Evolutionary conservation across 495 filamentous ascomycete species (phyloP).

Genomic region (Tetracladium marchalianum): DNA sequence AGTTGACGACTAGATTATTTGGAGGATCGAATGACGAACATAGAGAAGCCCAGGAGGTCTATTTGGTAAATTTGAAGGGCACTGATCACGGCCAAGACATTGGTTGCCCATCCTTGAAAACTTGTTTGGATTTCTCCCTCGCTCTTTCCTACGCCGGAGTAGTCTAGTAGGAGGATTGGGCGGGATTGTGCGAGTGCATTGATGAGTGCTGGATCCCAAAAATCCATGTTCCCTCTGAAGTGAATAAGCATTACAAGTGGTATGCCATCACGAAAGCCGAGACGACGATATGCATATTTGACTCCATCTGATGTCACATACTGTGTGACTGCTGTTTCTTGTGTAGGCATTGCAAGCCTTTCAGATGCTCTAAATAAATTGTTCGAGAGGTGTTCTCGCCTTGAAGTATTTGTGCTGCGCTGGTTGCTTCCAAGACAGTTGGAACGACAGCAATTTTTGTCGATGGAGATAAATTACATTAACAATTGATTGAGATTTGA

Average conservation of each 20-base stretch:
- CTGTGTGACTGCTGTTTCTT: constrained; percentile 19
- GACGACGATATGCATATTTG: constrained; percentile 22
- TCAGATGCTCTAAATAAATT: not conserved
- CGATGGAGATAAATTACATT: no score
- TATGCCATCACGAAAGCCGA: constrained; percentile 18
- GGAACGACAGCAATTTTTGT: no score
- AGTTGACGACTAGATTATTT: no score
- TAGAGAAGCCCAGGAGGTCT: constrained; percentile 24
- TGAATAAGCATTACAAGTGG: constrained; percentile 24
- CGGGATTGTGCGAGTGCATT: constrained; percentile 17
- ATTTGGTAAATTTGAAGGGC: constrained; percentile 51
- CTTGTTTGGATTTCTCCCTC: constrained; percentile 16
- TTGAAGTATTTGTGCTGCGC: no score
- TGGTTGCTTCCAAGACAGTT: no score
- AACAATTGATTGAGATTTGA: no score
- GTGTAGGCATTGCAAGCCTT: constrained; percentile 11
- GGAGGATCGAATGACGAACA: not conserved
- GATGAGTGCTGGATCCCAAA: constrained; percentile 23
- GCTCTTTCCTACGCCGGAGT: constrained; percentile 19
- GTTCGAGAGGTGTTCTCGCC: not conserved
- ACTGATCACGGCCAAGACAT: constrained; percentile 50
- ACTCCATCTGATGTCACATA: constrained; percentile 7
- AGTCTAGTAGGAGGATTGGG: constrained; percentile 20
- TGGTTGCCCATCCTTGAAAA: constrained; percentile 32
- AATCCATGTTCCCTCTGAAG: constrained; percentile 24